Conservation (phyloP, 2,329 filamentous ascomycete genomes). For the Dendryphion nanum region DNA sequence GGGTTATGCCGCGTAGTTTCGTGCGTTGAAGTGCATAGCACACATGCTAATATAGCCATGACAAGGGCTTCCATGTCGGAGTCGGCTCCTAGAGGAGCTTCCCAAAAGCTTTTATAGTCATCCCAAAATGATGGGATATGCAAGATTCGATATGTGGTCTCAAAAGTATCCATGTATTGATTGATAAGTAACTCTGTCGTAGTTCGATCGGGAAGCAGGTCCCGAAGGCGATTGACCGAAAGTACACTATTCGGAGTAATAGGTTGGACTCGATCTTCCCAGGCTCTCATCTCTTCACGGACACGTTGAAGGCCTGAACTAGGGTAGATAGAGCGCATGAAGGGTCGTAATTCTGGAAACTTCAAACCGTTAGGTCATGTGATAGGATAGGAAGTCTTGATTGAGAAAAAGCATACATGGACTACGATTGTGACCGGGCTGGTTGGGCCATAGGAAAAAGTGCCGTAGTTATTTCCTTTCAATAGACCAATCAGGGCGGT, state of each 20-base stretch:
- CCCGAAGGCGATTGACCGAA: conserved; percentile 10
- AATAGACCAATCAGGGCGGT: conserved; percentile 27
- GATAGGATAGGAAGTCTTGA: neutral
- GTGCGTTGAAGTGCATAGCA: conserved; percentile 31
- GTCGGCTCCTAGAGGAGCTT: conserved; percentile 16
- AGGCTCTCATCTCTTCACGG: conserved; percentile 19
- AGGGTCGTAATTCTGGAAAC: conserved; percentile 30
- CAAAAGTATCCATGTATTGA: conserved; percentile 51
- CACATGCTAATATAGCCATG: conserved; percentile 38
- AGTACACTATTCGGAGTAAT: conserved; percentile 8
- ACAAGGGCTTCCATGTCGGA: conserved; percentile 37
- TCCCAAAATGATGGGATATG: conserved; percentile 51
- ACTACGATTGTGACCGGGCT: conserved; percentile 27
- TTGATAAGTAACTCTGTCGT: conserved; percentile 42
- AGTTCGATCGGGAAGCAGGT: conserved; percentile 29
- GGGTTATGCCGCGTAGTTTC: conserved; percentile 31
- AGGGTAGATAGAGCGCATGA: conserved; percentile 22
- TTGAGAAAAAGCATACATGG: conserved; percentile 12
- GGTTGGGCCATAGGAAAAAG: conserved; percentile 41
- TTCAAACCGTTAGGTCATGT: conserved; percentile 7
- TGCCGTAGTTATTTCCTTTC: conserved; percentile 40
- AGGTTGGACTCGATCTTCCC: conserved; percentile 12
- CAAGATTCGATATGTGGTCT: conserved; percentile 51
- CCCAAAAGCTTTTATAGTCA: conserved; percentile 49
- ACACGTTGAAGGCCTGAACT: conserved; percentile 20